These are phyloP conservation scores for Roridomyces roridus DNA, from an alignment of 768 basidiomycete species.

Conservation along the genomic window DNA sequence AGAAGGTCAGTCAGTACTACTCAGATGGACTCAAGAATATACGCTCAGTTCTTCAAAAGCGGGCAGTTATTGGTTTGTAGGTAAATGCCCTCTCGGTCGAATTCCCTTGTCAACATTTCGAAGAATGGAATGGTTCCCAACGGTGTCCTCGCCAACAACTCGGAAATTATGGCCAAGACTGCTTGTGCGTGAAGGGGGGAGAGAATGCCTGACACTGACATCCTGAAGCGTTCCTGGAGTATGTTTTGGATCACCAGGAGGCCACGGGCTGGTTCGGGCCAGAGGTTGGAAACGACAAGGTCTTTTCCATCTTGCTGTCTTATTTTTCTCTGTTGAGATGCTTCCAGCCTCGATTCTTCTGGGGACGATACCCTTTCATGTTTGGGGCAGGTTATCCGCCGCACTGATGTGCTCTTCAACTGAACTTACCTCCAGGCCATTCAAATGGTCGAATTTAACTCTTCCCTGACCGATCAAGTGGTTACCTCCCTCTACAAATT, in stretches of 20 bases:
- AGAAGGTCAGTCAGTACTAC: conserved; percentile 38
- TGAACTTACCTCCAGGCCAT: conserved; percentile 42
- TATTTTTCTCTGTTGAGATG: no score
- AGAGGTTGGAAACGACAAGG: conserved; percentile 56
- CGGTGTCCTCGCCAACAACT: conserved; percentile 51
- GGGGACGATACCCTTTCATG: conserved; percentile 38
- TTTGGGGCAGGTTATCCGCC: no score
- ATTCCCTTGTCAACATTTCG: neutral
- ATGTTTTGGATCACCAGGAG: conserved; percentile 59
- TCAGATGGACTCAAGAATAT: neutral
- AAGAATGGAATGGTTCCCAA: conserved; percentile 63
- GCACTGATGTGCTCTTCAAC: no score
- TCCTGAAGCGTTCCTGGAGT: conserved; percentile 53
- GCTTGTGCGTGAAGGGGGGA: no score
- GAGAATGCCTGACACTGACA: no score
- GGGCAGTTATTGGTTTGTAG: conserved; percentile 65
- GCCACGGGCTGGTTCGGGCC: conserved; percentile 63
- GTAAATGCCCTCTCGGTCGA: conserved; percentile 25
- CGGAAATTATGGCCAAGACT: conserved; percentile 52
- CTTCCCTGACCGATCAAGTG: conserved; percentile 49
- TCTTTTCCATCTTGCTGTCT: no score
- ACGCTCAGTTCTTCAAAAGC: conserved; percentile 34
- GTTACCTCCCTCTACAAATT: conserved; percentile 60
- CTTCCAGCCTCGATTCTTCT: conserved; percentile 49
- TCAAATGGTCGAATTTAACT: conserved; percentile 57